phyloP scores from a whole-genome alignment of 78 protist genomes.

The slime mould (Dictyostelium discoideum) region DNA sequence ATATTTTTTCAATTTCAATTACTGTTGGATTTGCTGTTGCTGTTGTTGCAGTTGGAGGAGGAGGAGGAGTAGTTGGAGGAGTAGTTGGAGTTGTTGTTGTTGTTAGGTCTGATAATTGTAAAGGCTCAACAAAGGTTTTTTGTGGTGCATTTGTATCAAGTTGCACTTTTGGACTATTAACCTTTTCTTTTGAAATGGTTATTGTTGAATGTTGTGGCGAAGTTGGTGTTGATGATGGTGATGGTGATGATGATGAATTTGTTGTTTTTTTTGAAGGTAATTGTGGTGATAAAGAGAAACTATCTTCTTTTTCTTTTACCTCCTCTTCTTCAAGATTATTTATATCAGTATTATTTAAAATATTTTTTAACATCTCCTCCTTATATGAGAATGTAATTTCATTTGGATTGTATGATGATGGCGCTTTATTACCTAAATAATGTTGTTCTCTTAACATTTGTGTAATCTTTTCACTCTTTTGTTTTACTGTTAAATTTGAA shows the following conservation, averaged over 20 bases:
- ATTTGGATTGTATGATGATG: conserved; percentile 5
- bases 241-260: not conserved
- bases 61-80: not conserved
- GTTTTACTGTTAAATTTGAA: not conserved
- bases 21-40: not conserved
- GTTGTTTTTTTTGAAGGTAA: not conserved
- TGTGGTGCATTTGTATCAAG: not conserved
- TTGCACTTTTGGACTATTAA: not conserved
- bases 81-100: not conserved
- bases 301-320: not conserved
- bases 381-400: conserved; percentile 8
- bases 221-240: not conserved
- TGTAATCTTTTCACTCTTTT: conserved; percentile 8
- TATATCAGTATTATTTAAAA: not conserved
- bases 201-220: not conserved
- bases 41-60: not conserved
- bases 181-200: not conserved
- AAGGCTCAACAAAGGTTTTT: not conserved
- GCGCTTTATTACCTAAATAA: not conserved
- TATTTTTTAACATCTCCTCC: conserved; percentile 17
- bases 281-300: not conserved
- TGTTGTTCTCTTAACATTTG: conserved; percentile 12
- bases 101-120: not conserved
- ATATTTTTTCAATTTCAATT: not conserved
- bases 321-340: not conserved